These are phyloP conservation scores for Trichosanthes truncata DNA, from an alignment of 306 rosid species.

Conservation along the genomic window DNA sequence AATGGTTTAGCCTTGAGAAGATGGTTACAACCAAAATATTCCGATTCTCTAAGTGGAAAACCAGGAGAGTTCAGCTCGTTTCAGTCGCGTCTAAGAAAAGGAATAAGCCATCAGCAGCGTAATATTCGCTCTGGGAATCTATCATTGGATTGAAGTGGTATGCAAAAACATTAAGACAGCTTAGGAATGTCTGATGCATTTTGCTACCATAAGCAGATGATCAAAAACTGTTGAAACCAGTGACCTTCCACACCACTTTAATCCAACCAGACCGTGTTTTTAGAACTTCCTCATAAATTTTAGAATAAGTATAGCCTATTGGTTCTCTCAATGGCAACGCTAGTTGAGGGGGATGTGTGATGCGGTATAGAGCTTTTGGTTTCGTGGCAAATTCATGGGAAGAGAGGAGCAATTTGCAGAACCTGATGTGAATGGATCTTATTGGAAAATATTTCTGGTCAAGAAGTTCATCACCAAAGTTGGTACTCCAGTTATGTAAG, in stretches of 20 bases:
- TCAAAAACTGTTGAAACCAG: background rate
- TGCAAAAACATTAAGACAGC: constrained; percentile 10
- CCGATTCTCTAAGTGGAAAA: constrained; percentile 46
- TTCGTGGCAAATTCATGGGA: constrained; percentile 10
- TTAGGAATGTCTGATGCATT: constrained; percentile 24
- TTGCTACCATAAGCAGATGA: constrained; percentile 31
- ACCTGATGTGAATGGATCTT: background rate
- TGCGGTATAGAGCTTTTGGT: constrained; percentile 8
- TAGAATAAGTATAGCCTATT: constrained; percentile 5
- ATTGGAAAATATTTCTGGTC: background rate
- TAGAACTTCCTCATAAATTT: constrained; percentile 2
- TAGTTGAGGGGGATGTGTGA: background rate
- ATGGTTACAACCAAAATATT: constrained; percentile 82
- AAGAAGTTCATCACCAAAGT: background rate
- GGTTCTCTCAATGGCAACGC: constrained; percentile 6
- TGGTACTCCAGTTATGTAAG: background rate
- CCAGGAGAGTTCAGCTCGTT: constrained; percentile 51
- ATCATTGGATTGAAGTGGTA: constrained; percentile 41
- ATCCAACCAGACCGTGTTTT: background rate
- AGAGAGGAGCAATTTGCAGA: background rate
- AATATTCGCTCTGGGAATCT: constrained; percentile 55
- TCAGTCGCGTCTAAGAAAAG: constrained; percentile 52
- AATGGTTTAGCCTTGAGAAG: constrained; percentile 45
- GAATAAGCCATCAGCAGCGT: constrained; percentile 69
- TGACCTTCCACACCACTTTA: background rate